Evolutionary conservation across 2,329 filamentous ascomycete species (phyloP), one percentile per base, ranked within the genome.

Genomic region (Dendryphion nanum): DNA sequence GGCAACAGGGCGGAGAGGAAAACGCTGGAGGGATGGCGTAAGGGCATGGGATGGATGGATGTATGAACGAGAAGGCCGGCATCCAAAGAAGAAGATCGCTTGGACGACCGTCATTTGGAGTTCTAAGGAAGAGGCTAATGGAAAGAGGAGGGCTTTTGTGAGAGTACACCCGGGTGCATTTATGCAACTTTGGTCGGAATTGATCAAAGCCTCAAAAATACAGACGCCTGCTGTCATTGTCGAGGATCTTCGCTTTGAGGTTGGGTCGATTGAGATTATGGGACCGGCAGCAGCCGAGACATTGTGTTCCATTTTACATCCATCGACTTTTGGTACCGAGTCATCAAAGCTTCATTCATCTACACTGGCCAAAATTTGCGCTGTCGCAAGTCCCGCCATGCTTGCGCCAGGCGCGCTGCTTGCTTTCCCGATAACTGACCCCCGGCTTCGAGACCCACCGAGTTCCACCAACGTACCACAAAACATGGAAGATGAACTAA

Each of bases 121-220:
- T 59, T 42, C 42, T 10, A 37, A 39, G 37, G 34, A 56, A 51
- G 29, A 53, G 6, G 17, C 47, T 43, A 37, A 39, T 47, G 45
- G 52, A 3, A 75, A 70, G 51, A 71, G 74, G 35, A 76, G 74
- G 44, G 59, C 87, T 1, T 81, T 91, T 39, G 65, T 96, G 35
- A 77, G 90, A 38, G 70, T 91, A 2, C 91, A 97, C 61, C 93
- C 93, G 2, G 84, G 89, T 15, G 84, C 85, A 5, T 91, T 89
- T 53, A 66, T 81, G 2, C 78, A 86, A 50, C 63, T 83, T 0
- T 89, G 86, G 72, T 72, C 81, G 16, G 75, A 84, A 42, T 62
- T 89, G 2, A 53, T 81, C 13, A 70, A 71, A 2, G 63, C 81
- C 2, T 71, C 72, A 14, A 83, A 79, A 53, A 74, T 77, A 44